Evolutionary conservation across 768 basidiomycete genomes (phyloP), one percentile per base, ranked within the genome.

Genomic region (Glaciozyma martinii): DNA sequence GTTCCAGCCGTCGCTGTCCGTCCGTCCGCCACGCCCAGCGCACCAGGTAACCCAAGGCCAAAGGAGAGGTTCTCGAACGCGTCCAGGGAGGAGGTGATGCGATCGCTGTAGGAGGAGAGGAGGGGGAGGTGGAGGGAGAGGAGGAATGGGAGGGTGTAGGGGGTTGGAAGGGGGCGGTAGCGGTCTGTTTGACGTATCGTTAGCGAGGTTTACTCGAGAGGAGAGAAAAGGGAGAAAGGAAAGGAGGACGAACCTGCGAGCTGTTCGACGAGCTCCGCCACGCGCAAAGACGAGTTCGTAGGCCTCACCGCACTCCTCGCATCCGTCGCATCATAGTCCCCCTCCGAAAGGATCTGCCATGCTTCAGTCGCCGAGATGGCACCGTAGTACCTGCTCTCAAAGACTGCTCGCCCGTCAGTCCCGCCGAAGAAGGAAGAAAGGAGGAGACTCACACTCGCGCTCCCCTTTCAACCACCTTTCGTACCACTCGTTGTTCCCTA

Each of bases 41-140:
- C 90, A 23, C 95, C 95, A 1, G 95, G 95, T 2, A 92, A 84
- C 15, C 37, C 37, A 68, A 99, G 84, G 0, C 86, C 82, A 37
- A 88, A 90, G 1, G 91, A 90, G 8, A 95, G 80, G 2, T 86
- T 87, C 76, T 98, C 95, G 71, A 97, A 97, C 0, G 93, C 94
- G 72, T 97, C 91, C 30, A 97, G 78, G 13, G 92, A 90, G 13
- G 86, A 83, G 1, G 83, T 80, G 75, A 99, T 85, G 25, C 93
- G 85, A 13, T 79, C 77, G 66, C 84, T 82, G 75, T 95, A 99
- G 8, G 81, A 78, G 63, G 87, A 83, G 18, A 99, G 78, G 18
- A 95, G 74, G 1, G 93, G 91, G 2, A 97, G 78, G 76, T 99
- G 95, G 21, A 94, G 83, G 13, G 82, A 80, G 49, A 86, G 80